Conservation (phyloP, 2,329 filamentous ascomycete genomes). For the Alternaria panax region DNA sequence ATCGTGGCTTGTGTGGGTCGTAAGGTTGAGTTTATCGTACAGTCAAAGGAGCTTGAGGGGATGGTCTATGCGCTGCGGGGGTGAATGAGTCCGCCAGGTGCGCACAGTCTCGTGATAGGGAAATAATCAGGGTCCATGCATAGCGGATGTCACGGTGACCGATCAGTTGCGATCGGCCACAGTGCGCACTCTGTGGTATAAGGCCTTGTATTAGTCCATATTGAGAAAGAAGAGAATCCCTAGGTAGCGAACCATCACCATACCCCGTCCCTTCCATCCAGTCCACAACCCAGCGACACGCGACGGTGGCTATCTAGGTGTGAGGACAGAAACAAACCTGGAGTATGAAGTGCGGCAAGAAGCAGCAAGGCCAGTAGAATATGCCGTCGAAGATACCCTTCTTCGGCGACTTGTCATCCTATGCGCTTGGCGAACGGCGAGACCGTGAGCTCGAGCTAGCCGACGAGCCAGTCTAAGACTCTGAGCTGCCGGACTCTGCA, state of each 20-base stretch:
- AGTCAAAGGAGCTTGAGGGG: too few relatives aligned
- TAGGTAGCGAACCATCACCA: neutral
- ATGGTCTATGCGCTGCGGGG: too few relatives aligned
- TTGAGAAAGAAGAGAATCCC: neutral
- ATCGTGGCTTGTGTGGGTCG: too few relatives aligned
- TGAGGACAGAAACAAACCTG: slow-evolving; percentile 47
- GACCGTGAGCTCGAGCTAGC: slow-evolving; percentile 24
- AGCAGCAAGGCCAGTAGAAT: slow-evolving; percentile 43
- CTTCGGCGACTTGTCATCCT: slow-evolving; percentile 37
- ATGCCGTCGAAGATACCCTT: slow-evolving; percentile 32
- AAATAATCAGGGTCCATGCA: too few relatives aligned
- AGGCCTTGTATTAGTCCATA: neutral
- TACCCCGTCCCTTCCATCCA: neutral
- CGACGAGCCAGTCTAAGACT: slow-evolving; percentile 34
- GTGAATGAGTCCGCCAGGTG: too few relatives aligned
- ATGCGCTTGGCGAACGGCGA: slow-evolving; percentile 19
- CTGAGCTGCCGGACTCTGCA: slow-evolving; percentile 37
- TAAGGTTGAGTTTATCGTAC: too few relatives aligned
- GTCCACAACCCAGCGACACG: neutral
- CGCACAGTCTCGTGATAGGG: too few relatives aligned
- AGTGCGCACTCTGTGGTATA: too few relatives aligned
- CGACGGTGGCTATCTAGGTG: neutral
- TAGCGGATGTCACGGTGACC: too few relatives aligned
- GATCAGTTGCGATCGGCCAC: too few relatives aligned
- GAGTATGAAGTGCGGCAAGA: slow-evolving; percentile 45